Percentiles rank a stretch among this genome's conserved stretches.
Conservation (phyloP, 2,329 filamentous ascomycete species). For the Cladophialophora yegresii region DNA sequence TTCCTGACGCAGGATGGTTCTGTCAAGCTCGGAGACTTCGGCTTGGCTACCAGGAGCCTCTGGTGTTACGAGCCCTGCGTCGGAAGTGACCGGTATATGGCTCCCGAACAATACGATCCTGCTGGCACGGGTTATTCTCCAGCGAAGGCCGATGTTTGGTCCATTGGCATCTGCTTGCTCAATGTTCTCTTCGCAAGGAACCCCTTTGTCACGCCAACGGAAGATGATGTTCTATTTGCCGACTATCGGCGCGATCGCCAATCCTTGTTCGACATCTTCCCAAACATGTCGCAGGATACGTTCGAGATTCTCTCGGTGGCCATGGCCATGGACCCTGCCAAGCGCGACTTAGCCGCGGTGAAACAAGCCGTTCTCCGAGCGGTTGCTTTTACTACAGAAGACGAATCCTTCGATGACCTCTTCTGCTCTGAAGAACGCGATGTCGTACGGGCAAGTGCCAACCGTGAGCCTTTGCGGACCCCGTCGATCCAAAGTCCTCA, state of each 20-base stretch:
- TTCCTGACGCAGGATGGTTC: conserved; percentile 82
- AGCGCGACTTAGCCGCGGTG: conserved; percentile 77
- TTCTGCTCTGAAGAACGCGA: conserved; percentile 84
- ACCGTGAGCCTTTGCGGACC: conserved; percentile 92
- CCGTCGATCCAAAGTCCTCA: conserved; percentile 90
- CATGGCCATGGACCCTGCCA: conserved; percentile 85
- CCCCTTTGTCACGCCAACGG: conserved; percentile 86
- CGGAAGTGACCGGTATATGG: conserved; percentile 98
- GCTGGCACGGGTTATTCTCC: conserved; percentile 85
- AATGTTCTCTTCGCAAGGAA: conserved; percentile 97
- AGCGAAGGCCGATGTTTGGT: conserved; percentile 92
- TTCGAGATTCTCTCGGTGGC: conserved; percentile 90
- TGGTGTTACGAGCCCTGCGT: conserved; percentile 94
- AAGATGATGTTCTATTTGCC: conserved; percentile 87
- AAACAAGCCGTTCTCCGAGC: conserved; percentile 76
- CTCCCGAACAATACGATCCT: conserved; percentile 95
- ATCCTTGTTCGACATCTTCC: conserved; percentile 95
- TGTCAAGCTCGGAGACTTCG: conserved; percentile 97
- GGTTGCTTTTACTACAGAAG: conserved; percentile 88
- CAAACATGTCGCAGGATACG: conserved; percentile 97
- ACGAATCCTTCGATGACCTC: conserved; percentile 82
- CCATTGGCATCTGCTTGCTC: conserved; percentile 91
- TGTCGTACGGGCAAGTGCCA: conserved; percentile 74
- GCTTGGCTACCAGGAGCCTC: conserved; percentile 81
- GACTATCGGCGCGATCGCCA: conserved; percentile 94